Base-by-base conservation (phyloP, 768 basidiomycete genomes). In the Pleurotus eryngii region DNA sequence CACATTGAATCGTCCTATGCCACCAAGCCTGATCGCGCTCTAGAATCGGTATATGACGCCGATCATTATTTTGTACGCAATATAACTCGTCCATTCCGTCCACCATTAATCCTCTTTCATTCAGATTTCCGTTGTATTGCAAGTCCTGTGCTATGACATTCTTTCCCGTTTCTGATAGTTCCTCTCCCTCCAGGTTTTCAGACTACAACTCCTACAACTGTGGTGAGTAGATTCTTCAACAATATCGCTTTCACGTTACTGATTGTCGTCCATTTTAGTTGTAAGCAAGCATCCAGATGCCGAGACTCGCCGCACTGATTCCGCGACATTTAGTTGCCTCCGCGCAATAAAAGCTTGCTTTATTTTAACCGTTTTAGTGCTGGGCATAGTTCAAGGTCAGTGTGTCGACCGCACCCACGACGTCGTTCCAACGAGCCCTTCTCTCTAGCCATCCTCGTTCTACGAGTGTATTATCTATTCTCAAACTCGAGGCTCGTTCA, bases 381-480 rank as follows among this genome's bases (percentile, higher is more conserved):
- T 75, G 27, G 62, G 59, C 14, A 63, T 73, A 26, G 67, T 75
- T 46, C 74, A 75, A 69, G 74, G 74, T 71, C 37, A n/a, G 49
- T 49, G 30, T 49, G 39, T 15, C 14, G 9, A 54, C 50, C 55
- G 49, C 46, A 8, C 24, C 3, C 20, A 30, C 22, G 15, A 46
- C 3, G 9, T n/a, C 15, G 27, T 38, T 37, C 46, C 57, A 49
- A 30, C 6, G 27, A 17, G 49, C 22, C 51, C 35, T 51, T 11
- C 40, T 30, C 38, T 37, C 24, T 46, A 78, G 76, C 70, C 18
- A 75, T 76, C 42, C 68, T 77, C 14, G 69, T 73, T 30, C 63
- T 71, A 39, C 71, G 77, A 26, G 70, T 75, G 24, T 79, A 75
- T 75, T 75, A 74, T 60, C 69, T 77, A 45, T 77, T 76, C 57